A percentile compares a stretch with the other conserved stretches of the same genome.
Conservation (phyloP, 352 stramenopile species). For the Pythium rishiriense region DNA sequence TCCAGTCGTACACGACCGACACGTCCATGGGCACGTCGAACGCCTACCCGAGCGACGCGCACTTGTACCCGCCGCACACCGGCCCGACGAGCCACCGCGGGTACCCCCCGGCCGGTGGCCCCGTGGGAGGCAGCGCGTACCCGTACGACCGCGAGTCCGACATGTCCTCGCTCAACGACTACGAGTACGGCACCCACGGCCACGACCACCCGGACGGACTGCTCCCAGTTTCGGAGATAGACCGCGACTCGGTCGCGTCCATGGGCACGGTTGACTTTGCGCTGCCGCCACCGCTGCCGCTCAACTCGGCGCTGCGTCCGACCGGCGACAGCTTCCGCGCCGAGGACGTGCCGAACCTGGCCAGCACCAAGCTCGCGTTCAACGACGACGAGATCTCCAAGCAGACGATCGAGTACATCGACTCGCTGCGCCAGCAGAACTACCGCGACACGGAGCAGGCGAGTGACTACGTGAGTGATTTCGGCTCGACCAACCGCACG, state of each 20-base stretch:
- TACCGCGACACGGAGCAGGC: constrained; percentile 25
- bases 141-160: constrained; percentile 53
- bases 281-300: constrained; percentile 9
- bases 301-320: constrained; percentile 4
- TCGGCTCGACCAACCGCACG: constrained; percentile 19
- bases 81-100: not conserved
- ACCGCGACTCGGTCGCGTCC: constrained; percentile 41
- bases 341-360: constrained; percentile 23
- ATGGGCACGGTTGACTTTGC: constrained; percentile 56
- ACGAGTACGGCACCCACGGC: constrained; percentile 37
- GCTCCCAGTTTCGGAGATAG: constrained; percentile 30
- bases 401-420: constrained; percentile 28
- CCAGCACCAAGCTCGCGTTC: constrained; percentile 21
- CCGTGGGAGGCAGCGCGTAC: not conserved
- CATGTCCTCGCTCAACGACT: constrained; percentile 56
- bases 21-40: constrained; percentile 19
- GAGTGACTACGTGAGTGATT: constrained; percentile 25
- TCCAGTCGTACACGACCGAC: constrained; percentile 13
- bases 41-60: constrained; percentile 7
- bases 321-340: constrained; percentile 20
- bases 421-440: constrained; percentile 20
- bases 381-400: constrained; percentile 27
- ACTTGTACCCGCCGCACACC: constrained; percentile 14
- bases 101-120: not conserved
- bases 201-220: constrained; percentile 3